phyloP scores from a whole-genome alignment of 208 protist genomes.

The Acanthamoeba castellanii region DNA sequence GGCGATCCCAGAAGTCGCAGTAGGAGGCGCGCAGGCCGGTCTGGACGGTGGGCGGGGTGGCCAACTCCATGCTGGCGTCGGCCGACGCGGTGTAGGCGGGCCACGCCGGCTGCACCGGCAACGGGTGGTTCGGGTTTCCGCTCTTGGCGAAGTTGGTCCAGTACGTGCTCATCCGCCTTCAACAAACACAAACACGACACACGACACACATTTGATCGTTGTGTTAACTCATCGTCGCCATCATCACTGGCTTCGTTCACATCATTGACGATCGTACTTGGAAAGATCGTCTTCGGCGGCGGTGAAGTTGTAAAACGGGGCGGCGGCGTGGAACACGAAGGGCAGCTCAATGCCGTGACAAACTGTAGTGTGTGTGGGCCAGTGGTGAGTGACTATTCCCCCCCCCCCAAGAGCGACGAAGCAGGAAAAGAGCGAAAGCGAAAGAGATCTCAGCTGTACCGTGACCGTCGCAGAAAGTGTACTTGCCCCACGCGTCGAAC shows the following conservation, averaged over 20 bases:
- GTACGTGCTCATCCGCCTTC: constrained; percentile 67
- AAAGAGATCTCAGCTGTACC: background rate
- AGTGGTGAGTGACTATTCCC: background rate
- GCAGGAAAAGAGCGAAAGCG: too few species aligned
- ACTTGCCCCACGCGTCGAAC: constrained; percentile 76
- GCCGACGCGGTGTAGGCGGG: constrained; percentile 12
- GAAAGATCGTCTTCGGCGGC: background rate
- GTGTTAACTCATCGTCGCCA: background rate
- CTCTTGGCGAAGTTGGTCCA: constrained; percentile 77
- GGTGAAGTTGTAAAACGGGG: background rate
- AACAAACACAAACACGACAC: background rate
- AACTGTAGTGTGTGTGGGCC: background rate
- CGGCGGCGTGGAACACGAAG: constrained; percentile 74
- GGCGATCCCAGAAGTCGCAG: constrained; percentile 37
- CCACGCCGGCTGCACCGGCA: constrained; percentile 54
- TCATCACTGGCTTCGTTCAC: too few species aligned
- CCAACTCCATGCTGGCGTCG: constrained; percentile 21
- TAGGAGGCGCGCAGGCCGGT: constrained; percentile 24
- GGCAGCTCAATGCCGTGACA: constrained; percentile 78
- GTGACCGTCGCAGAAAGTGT: constrained; percentile 25
- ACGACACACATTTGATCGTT: background rate
- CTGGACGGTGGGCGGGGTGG: background rate
- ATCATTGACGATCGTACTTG: background rate
- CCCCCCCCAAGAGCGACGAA: too few species aligned
- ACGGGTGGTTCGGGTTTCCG: constrained; percentile 73